phyloP scores from a whole-genome alignment of 2,329 filamentous ascomycete species.

The Xylariaceae sp. region DNA sequence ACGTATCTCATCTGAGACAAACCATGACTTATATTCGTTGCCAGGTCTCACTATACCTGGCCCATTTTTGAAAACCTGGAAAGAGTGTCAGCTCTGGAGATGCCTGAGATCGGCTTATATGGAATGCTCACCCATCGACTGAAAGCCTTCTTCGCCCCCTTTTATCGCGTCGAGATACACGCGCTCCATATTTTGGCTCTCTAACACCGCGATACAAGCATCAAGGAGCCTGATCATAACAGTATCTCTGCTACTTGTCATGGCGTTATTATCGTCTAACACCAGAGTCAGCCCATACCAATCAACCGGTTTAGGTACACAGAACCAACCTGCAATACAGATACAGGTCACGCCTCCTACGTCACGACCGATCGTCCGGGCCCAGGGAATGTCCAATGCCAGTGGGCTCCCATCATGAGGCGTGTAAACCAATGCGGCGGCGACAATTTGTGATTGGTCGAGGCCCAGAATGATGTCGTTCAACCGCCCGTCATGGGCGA shows the following conservation, averaged over 20 bases:
- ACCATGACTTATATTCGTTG: conserved; percentile 32
- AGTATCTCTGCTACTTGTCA: conserved; percentile 42
- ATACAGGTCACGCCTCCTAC: conserved; percentile 58
- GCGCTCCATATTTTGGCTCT: conserved; percentile 45
- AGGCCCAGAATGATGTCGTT: conserved; percentile 51
- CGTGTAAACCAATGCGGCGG: conserved; percentile 50
- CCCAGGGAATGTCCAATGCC: conserved; percentile 52
- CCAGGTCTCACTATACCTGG: conserved; percentile 53
- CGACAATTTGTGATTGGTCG: conserved; percentile 45
- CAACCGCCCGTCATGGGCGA: conserved; percentile 44
- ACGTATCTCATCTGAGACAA: conserved; percentile 3
- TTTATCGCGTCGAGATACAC: conserved; percentile 54
- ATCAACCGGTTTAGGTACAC: conserved; percentile 1
- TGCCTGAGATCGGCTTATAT: background rate
- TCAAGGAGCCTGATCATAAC: conserved; percentile 51
- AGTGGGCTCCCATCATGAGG: conserved; percentile 42
- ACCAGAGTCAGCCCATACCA: conserved; percentile 16
- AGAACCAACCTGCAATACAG: conserved; percentile 48
- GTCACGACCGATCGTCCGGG: conserved; percentile 43
- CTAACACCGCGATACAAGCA: conserved; percentile 44
- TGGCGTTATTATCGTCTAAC: conserved; percentile 41
- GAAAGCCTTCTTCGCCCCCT: conserved; percentile 46
- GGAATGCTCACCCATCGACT: conserved; percentile 45
- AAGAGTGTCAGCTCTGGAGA: conserved; percentile 13
- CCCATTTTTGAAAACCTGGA: conserved; percentile 55